Evolutionary conservation across 345 rosid genomes (phyloP).

Genomic region (Euclidium syriacum): DNA sequence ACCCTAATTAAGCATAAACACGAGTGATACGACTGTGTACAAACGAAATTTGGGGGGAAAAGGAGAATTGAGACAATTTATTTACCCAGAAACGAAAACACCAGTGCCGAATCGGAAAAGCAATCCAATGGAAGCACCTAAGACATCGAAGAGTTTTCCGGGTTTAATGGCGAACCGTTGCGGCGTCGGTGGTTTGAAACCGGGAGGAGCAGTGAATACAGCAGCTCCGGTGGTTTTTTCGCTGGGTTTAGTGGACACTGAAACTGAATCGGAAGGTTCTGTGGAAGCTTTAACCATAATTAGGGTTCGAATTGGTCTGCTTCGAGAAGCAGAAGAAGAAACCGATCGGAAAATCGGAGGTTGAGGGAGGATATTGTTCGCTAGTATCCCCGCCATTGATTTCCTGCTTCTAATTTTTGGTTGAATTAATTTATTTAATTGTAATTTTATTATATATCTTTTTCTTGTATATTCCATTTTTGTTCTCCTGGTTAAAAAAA

Average conservation of each 20-base stretch:
- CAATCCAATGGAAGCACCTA: constrained; percentile 66
- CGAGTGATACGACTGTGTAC: neutral
- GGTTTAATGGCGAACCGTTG: constrained; percentile 54
- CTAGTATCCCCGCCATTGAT: constrained; percentile 60
- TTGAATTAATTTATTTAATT: neutral
- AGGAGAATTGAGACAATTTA: neutral
- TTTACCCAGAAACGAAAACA: constrained; percentile 70
- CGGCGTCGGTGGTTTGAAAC: constrained; percentile 56
- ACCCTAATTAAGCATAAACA: neutral
- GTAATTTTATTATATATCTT: too few relatives aligned
- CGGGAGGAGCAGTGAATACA: constrained; percentile 28
- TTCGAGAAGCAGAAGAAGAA: constrained; percentile 23
- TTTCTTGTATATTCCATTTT: too few relatives aligned
- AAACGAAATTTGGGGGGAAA: neutral
- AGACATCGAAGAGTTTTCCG: constrained; percentile 51
- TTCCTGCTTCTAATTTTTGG: neutral
- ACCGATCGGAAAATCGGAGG: constrained; percentile 32
- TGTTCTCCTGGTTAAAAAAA: too few relatives aligned
- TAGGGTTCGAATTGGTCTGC: constrained; percentile 20
- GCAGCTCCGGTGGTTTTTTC: constrained; percentile 23
- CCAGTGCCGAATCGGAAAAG: constrained; percentile 77
- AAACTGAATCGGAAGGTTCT: constrained; percentile 36
- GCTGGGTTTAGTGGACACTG: constrained; percentile 32
- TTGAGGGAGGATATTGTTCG: constrained; percentile 41
- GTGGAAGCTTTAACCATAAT: constrained; percentile 42